These are phyloP conservation scores for Pseudogymnoascus sp. DNA, from an alignment of 2,329 filamentous ascomycete species.

Conservation along the genomic window DNA sequence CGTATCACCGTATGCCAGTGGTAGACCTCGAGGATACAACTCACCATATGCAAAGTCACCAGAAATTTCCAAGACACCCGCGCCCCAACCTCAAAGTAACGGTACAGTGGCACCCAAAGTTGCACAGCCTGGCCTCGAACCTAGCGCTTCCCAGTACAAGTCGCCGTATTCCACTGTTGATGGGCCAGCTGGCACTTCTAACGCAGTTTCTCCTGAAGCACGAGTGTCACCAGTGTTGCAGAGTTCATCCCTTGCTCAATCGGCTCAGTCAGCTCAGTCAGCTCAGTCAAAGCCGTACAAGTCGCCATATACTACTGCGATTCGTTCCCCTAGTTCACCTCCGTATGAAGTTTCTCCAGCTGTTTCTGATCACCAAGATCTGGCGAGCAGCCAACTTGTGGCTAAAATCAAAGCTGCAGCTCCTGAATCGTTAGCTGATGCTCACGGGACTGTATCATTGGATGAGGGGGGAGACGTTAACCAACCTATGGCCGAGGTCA, in stretches of 20 bases:
- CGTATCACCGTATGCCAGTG: not conserved
- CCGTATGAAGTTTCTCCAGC: slow-evolving; percentile 16
- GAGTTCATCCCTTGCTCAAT: not conserved
- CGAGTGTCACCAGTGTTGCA: not conserved
- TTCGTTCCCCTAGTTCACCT: not conserved
- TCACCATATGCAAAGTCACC: not conserved
- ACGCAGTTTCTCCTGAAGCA: not conserved
- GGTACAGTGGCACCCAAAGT: not conserved
- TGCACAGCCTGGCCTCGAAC: not conserved
- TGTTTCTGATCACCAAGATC: slow-evolving; percentile 16
- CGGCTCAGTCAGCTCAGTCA: slow-evolving; percentile 5
- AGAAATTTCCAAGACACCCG: not conserved
- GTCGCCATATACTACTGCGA: slow-evolving; percentile 9
- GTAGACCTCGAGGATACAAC: not conserved
- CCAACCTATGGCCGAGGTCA: slow-evolving; percentile 18
- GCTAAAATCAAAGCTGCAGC: slow-evolving; percentile 17
- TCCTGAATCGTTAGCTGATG: not conserved
- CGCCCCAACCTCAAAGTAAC: not conserved
- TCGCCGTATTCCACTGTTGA: slow-evolving; percentile 3
- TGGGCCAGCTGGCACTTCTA: not conserved
- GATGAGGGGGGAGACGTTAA: not conserved
- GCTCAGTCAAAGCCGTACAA: slow-evolving; percentile 5
- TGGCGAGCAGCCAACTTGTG: slow-evolving; percentile 22
- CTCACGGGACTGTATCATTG: not conserved
- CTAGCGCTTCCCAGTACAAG: slow-evolving; percentile 1